Base-by-base conservation (phyloP, 148 eudicot genomes). In the Euryodendron excelsum region DNA sequence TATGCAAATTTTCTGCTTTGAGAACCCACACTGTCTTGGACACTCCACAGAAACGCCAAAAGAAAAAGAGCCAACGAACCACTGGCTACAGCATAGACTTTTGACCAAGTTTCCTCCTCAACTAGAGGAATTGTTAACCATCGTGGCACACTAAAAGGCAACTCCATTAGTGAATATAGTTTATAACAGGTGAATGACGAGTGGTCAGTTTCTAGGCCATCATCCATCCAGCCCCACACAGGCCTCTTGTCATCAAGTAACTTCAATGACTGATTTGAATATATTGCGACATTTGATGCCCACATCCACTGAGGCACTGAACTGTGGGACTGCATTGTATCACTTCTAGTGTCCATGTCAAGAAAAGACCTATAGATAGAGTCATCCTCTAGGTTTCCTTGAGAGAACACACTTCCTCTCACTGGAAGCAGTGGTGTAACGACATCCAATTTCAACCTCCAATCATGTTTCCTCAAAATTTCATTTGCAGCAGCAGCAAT, bases 241-340 rank as follows among this genome's bases (percentile, higher is more conserved):
- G n/a, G n/a, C n/a, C n/a, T n/a, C n/a, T 93, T 94, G 53, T 78
- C 75, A 78, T 89, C 93, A 28, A 66, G 74, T 10, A 65, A 47
- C 53, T 82, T 89, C 50, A 75, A 39, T 25, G 79, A 60, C 61
- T 87, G 90, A 71, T 89, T 85, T 3, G 97, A 93, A 84, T 93
- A 93, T 64, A 93, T 93, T 28, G 97, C 91, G 58, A 91, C 94
- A 83, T 91, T 93, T 13, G 97, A 89, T 74, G 94, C 94, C 94
- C 97, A 93, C 97, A 93, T 93, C 94, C 94, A 93, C 61, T 88
- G 93, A 68, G 97, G 93, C 80, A 93, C 80, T 12, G 94, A 91
- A 62, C 83, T 79, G 75, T 84, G 90, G 30, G 86, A 87, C 47
- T 74, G 82, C 4, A 84, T 80, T 59, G 84, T 77, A 77, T 87